Percentiles rank a stretch among this genome's conserved stretches.
phyloP scores from a whole-genome alignment of 148 eudicot species.

The Rhododendron henanense region DNA sequence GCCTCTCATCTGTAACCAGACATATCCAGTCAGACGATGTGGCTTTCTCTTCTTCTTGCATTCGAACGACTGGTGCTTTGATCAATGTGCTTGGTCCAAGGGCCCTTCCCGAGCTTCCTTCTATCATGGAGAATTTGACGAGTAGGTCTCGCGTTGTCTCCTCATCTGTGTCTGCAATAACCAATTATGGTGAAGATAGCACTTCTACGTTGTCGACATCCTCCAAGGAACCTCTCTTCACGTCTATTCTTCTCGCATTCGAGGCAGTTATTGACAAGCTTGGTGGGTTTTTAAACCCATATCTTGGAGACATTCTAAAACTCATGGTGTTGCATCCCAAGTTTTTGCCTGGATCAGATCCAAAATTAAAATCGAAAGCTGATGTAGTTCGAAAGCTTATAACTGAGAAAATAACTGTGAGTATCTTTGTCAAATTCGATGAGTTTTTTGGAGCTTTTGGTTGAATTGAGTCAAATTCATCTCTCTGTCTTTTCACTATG shows the following conservation, averaged over 20 bases:
- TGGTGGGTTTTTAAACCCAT: conserved; percentile 81
- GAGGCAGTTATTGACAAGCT: conserved; percentile 84
- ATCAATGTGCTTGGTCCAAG: conserved; percentile 73
- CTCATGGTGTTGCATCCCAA: conserved; percentile 59
- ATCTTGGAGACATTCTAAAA: conserved; percentile 65
- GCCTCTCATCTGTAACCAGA: conserved; percentile 57
- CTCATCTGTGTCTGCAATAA: conserved; percentile 18
- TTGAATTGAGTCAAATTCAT: neutral
- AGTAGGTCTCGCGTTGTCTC: conserved; percentile 30
- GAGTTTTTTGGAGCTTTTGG: neutral
- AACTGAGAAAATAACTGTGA: conserved; percentile 67
- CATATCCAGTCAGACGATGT: conserved; percentile 52
- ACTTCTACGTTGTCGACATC: conserved; percentile 16
- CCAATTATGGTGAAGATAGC: conserved; percentile 12
- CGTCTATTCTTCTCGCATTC: conserved; percentile 48
- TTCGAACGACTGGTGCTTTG: conserved; percentile 67
- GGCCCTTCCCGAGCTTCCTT: conserved; percentile 77
- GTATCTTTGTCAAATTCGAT: conserved; percentile 16
- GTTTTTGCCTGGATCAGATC: conserved; percentile 40
- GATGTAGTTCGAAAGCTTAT: conserved; percentile 64
- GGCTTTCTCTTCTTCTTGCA: conserved; percentile 54
- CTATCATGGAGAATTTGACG: conserved; percentile 58
- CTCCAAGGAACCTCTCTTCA: conserved; percentile 41
- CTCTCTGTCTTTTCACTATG: neutral
- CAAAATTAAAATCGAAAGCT: conserved; percentile 61